Evolutionary conservation across 2,329 filamentous ascomycete genomes (phyloP), one percentile per base, ranked within the genome.

Genomic region (Colletotrichum tanaceti): DNA sequence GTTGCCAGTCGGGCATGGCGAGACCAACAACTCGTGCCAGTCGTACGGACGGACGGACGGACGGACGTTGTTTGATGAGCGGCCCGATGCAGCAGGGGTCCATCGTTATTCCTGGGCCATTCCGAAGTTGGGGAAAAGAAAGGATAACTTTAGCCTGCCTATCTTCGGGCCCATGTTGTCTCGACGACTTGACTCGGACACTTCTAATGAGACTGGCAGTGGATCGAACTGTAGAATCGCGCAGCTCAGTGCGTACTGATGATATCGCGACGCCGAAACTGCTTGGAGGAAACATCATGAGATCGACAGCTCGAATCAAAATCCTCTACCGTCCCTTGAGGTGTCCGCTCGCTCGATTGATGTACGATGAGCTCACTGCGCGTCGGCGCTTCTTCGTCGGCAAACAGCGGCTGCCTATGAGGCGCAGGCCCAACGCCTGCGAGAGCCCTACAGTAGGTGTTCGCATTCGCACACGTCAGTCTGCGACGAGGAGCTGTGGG

Each of bases 31-130:
- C 35, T 18, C 20, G 22, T 11, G 58, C 22, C 11, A 13, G n/a
- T n/a, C n/a, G n/a, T 35, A 50, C 32, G 32, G 32, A 35, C 32
- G 32, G 32, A 35, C 32, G 5, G 41, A 18, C 18, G 41, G 41
- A n/a, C 16, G 5, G 41, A n/a, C 44, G 14, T 24, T 55, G 18
- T n/a, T n/a, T 43, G 38, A 47, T 47, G 14, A 22, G 46, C 32
- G 60, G 53, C 53, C 52, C 53, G 60, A 58, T 58, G 52, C 52
- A 54, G 39, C 64, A 50, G n/a, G 41, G 58, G 50, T 41, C 49
- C 22, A 47, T 47, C 14, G 57, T 35, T 47, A 11, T n/a, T 43
- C 41, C 44, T 22, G 39, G 39, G n/a, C 7, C 20, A 18, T 47
- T 22, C 43, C 49, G 49, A 54, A 24, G 35, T 44, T 18, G 49